phyloP scores from a whole-genome alignment of 1,139 yeast species.

The Blastobotrys persicus region DNA sequence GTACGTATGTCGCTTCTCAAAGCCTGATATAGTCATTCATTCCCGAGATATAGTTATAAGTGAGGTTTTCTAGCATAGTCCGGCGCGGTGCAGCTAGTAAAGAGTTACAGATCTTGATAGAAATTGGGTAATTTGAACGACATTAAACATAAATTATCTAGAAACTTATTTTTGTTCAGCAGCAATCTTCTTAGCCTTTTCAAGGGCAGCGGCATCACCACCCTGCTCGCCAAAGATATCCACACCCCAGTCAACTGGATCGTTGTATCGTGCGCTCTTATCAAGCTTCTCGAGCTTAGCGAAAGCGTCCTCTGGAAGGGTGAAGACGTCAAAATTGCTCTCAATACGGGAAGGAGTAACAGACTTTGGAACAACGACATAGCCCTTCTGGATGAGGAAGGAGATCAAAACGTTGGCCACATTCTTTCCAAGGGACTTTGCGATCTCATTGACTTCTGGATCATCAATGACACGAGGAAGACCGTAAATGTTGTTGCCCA shows the following conservation, averaged over 20 bases:
- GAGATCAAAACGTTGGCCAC: constrained; percentile 46
- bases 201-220: too few relatives aligned
- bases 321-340: constrained; percentile 48
- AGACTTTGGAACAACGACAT: constrained; percentile 71
- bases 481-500: constrained; percentile 79
- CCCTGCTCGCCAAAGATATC: constrained; percentile 45
- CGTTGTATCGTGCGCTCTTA: constrained; percentile 58
- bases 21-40: too few relatives aligned
- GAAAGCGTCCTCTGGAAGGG: constrained; percentile 42
- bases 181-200: too few relatives aligned
- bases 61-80: too few relatives aligned
- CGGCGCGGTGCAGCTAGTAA: too few relatives aligned
- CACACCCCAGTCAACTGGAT: constrained; percentile 23
- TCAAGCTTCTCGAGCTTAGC: constrained; percentile 63
- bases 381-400: constrained; percentile 44
- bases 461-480: constrained; percentile 55
- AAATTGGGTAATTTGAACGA: too few relatives aligned
- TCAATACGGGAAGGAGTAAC: constrained; percentile 51
- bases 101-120: too few relatives aligned
- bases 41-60: too few relatives aligned
- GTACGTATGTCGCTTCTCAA: too few relatives aligned
- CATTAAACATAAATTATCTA: too few relatives aligned
- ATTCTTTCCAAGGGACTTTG: constrained; percentile 40
- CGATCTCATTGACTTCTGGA: constrained; percentile 45
- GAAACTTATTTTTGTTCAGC: too few relatives aligned